These are phyloP conservation scores for Trichoderma sp. DNA, from an alignment of 2,329 filamentous ascomycete genomes.

Conservation along the genomic window DNA sequence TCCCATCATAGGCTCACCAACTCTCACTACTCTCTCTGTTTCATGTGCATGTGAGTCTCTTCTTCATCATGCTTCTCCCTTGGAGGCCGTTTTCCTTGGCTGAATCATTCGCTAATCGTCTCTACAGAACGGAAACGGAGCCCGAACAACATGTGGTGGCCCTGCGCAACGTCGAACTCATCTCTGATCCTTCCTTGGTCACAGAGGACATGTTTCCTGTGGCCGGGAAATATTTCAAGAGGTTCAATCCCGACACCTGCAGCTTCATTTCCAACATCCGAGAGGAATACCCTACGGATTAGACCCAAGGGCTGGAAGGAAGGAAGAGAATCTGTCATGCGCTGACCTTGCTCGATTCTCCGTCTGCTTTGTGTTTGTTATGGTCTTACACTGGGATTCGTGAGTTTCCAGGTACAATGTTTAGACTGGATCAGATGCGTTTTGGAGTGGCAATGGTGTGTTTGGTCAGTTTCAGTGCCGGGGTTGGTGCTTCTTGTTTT, in stretches of 20 bases:
- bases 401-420: background rate
- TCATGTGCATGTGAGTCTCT: slow-evolving; percentile 73
- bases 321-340: background rate
- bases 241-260: slow-evolving; percentile 69
- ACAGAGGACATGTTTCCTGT: slow-evolving; percentile 63
- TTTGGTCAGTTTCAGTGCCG: background rate
- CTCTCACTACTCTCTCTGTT: slow-evolving; percentile 62
- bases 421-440: background rate
- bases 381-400: background rate
- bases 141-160: slow-evolving; percentile 47
- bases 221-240: slow-evolving; percentile 85
- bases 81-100: background rate
- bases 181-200: slow-evolving; percentile 52
- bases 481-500: background rate
- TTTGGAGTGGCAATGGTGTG: background rate
- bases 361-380: background rate
- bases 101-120: background rate
- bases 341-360: background rate
- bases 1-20: background rate
- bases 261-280: slow-evolving; percentile 78
- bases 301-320: slow-evolving; percentile 14
- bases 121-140: slow-evolving; percentile 39
- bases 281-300: slow-evolving; percentile 88
- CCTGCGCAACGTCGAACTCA: slow-evolving; percentile 76
- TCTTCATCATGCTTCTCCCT: background rate